These are phyloP conservation scores for Globisporangium splendens DNA, from an alignment of 352 stramenopile genomes.

Conservation along the genomic window DNA sequence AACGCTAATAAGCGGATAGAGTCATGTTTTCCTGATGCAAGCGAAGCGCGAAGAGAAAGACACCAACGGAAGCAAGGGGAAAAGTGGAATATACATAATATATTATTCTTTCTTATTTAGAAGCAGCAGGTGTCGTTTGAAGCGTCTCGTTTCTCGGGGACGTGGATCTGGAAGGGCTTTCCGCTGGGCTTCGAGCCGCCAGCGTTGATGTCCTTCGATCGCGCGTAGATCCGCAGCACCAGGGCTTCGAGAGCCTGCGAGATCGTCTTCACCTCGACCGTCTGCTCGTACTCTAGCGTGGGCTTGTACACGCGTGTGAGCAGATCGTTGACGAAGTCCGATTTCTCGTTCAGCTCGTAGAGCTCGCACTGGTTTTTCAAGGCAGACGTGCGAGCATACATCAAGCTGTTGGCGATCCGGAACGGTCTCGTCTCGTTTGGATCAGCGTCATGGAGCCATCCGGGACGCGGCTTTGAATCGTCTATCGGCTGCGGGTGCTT, in stretches of 20 bases:
- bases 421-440: slow-evolving; percentile 43
- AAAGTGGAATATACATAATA: slow-evolving; percentile 9
- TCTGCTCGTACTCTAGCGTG: slow-evolving; percentile 49
- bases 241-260: slow-evolving; percentile 62
- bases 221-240: slow-evolving; percentile 60
- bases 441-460: slow-evolving; percentile 48
- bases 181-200: slow-evolving; percentile 48
- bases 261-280: slow-evolving; percentile 33
- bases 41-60: background rate
- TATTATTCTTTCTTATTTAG: slow-evolving; percentile 22
- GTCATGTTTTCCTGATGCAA: too few species aligned
- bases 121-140: slow-evolving; percentile 30
- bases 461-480: slow-evolving; percentile 38
- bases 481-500: slow-evolving; percentile 8
- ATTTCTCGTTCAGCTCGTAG: slow-evolving; percentile 54
- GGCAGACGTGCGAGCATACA: slow-evolving; percentile 62
- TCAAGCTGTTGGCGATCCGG: slow-evolving; percentile 60
- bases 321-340: slow-evolving; percentile 21
- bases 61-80: background rate
- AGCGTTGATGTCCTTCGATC: slow-evolving; percentile 54
- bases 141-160: slow-evolving; percentile 7
- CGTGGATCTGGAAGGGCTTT: slow-evolving; percentile 33
- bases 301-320: slow-evolving; percentile 26
- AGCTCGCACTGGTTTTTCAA: slow-evolving; percentile 55
- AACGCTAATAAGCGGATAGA: too few species aligned